A percentile compares a stretch with the other conserved stretches of the same genome.
Conservation (phyloP, 2,329 filamentous ascomycete genomes). For the Didymella pomorum region DNA sequence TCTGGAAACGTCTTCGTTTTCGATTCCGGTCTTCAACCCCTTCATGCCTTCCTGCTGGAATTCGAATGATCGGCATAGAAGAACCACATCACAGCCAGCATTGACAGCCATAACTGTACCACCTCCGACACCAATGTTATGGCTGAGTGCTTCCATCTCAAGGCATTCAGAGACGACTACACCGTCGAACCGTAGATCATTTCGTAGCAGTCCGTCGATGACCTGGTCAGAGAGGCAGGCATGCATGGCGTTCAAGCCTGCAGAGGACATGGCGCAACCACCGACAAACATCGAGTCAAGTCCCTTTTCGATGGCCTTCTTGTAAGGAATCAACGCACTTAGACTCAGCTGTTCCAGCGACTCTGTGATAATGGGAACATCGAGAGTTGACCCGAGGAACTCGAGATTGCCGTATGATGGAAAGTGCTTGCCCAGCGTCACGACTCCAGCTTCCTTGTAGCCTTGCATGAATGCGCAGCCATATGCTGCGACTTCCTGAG, state of each 20-base stretch:
- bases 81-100: slow-evolving; percentile 89
- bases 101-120: slow-evolving; percentile 98
- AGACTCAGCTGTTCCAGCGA: slow-evolving; percentile 90
- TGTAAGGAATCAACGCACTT: slow-evolving; percentile 90
- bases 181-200: slow-evolving; percentile 86
- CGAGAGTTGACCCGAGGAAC: slow-evolving; percentile 87
- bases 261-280: slow-evolving; percentile 89
- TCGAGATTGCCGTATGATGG: slow-evolving; percentile 95
- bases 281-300: slow-evolving; percentile 96
- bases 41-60: slow-evolving; percentile 92
- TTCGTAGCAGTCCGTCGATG: slow-evolving; percentile 86
- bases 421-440: slow-evolving; percentile 94
- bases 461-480: slow-evolving; percentile 90
- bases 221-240: slow-evolving; percentile 93
- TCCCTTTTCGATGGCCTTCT: slow-evolving; percentile 85
- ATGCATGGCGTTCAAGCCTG: slow-evolving; percentile 93
- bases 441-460: slow-evolving; percentile 88
- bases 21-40: slow-evolving; percentile 85
- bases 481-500: slow-evolving; percentile 92
- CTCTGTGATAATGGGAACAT: slow-evolving; percentile 95
- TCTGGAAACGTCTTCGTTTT: slow-evolving; percentile 87
- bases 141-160: slow-evolving; percentile 94
- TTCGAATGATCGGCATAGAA: slow-evolving; percentile 86
- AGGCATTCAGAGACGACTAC: slow-evolving; percentile 95
- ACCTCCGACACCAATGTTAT: slow-evolving; percentile 95